Evolutionary conservation across 2,329 filamentous ascomycete species (phyloP).

Genomic region (Pseudovirgaria hyperparasitica): DNA sequence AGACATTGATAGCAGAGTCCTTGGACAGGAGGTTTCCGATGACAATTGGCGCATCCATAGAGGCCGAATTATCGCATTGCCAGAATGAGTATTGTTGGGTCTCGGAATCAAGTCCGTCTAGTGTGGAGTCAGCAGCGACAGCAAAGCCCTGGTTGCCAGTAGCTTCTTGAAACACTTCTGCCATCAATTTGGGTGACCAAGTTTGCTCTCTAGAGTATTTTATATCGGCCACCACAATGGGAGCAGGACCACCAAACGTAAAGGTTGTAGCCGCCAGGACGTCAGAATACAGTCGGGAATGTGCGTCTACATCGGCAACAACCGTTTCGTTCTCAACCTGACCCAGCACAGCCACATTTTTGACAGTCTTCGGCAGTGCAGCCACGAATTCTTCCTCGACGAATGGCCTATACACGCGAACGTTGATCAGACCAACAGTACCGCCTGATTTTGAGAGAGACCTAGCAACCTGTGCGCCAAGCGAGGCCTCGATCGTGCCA

Average conservation of each 20-base stretch:
- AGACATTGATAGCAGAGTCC: conserved; percentile 49
- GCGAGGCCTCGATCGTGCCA: conserved; percentile 78
- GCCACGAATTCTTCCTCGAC: conserved; percentile 87
- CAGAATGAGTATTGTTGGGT: conserved; percentile 82
- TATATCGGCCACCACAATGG: conserved; percentile 62
- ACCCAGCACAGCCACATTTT: conserved; percentile 72
- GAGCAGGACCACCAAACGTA: conserved; percentile 33
- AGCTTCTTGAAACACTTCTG: conserved; percentile 34
- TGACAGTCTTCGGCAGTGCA: conserved; percentile 60
- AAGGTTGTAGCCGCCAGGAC: conserved; percentile 78
- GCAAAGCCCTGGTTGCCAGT: conserved; percentile 27
- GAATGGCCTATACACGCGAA: conserved; percentile 89
- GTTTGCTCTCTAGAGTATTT: conserved; percentile 72
- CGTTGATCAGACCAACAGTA: conserved; percentile 78
- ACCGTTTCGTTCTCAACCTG: conserved; percentile 67
- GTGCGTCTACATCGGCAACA: conserved; percentile 60
- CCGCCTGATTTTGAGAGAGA: conserved; percentile 59
- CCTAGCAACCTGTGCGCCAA: conserved; percentile 68
- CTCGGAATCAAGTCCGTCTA: conserved; percentile 39
- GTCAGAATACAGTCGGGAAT: conserved; percentile 85
- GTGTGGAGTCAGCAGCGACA: conserved; percentile 31
- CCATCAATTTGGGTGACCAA: conserved; percentile 46
- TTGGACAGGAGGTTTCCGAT: conserved; percentile 47
- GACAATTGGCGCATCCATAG: conserved; percentile 50
- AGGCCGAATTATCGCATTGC: conserved; percentile 67